These are phyloP conservation scores for Colletotrichum falcatum DNA, from an alignment of 2,329 filamentous ascomycete species.

Conservation along the genomic window DNA sequence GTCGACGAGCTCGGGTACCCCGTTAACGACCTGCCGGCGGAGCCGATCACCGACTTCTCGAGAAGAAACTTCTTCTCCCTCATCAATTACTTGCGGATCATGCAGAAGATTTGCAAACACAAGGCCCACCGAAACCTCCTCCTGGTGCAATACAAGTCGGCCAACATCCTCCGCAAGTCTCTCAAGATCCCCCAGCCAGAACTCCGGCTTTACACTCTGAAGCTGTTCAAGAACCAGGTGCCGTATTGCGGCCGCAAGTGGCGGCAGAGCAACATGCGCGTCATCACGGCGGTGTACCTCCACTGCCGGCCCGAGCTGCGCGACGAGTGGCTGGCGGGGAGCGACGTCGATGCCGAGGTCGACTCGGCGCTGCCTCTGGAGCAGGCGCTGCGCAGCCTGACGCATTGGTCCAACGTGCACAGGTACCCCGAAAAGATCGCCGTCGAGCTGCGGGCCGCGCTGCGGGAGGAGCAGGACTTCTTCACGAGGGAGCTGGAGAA, in stretches of 20 bases:
- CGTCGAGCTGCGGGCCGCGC: constrained; percentile 64
- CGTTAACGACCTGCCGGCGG: constrained; percentile 73
- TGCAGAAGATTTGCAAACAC: constrained; percentile 97
- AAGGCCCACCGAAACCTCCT: constrained; percentile 96
- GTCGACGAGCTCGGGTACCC: constrained; percentile 93
- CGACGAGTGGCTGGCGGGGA: constrained; percentile 94
- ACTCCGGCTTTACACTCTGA: constrained; percentile 92
- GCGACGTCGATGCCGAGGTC: constrained; percentile 92
- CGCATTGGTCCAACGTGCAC: constrained; percentile 93
- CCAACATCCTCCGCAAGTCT: constrained; percentile 89
- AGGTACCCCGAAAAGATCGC: constrained; percentile 84
- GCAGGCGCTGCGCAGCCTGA: constrained; percentile 87
- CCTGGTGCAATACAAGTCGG: constrained; percentile 95
- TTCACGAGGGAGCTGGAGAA: constrained; percentile 83
- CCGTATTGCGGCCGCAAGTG: constrained; percentile 98
- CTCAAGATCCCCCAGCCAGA: constrained; percentile 90
- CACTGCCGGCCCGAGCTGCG: constrained; percentile 92
- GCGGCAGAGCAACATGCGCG: constrained; percentile 98
- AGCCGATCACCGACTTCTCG: constrained; percentile 89
- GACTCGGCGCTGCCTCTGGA: constrained; percentile 93
- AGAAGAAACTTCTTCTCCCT: constrained; percentile 95
- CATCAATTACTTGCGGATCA: constrained; percentile 94
- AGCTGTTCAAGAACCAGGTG: constrained; percentile 98
- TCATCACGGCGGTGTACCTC: constrained; percentile 96
- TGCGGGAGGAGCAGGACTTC: constrained; percentile 82